These are phyloP conservation scores for Pisolithus microcarpus DNA, from an alignment of 768 basidiomycete genomes.

Conservation along the genomic window DNA sequence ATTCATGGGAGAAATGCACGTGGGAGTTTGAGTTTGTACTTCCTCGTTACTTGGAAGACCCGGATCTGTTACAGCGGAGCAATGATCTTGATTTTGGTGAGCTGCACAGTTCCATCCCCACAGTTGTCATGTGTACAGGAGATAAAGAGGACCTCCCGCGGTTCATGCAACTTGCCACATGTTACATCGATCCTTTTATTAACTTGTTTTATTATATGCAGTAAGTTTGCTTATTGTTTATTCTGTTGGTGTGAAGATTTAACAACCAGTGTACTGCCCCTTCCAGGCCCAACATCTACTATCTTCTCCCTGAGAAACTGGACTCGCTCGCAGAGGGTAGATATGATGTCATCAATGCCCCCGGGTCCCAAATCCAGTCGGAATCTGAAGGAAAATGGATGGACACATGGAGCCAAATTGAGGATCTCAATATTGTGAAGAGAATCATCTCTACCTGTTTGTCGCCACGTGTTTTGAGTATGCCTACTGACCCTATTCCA, in stretches of 20 bases:
- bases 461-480: conserved; percentile 21
- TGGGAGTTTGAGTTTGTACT: conserved; percentile 99
- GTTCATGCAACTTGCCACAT: conserved; percentile 83
- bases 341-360: conserved; percentile 60
- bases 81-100: conserved; percentile 40
- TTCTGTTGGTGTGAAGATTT: not conserved
- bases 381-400: conserved; percentile 80
- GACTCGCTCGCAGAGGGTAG: conserved; percentile 77
- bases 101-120: conserved; percentile 55
- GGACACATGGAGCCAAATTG: conserved; percentile 73
- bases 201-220: conserved; percentile 99
- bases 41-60: conserved; percentile 71
- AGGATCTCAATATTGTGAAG: conserved; percentile 76
- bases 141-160: conserved; percentile 92
- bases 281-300: conserved; percentile 82
- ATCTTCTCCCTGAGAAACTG: conserved; percentile 90
- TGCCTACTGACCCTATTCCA: conserved; percentile 23
- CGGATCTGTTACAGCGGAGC: conserved; percentile 29
- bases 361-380: conserved; percentile 61
- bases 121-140: conserved; percentile 88
- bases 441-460: conserved; percentile 79
- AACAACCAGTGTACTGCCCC: not conserved
- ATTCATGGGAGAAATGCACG: conserved; percentile 90
- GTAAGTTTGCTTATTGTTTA: conserved; percentile 41
- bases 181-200: conserved; percentile 94